Base-by-base conservation (phyloP, 2,329 filamentous ascomycete genomes). In the Ceratocystis harringtonii region DNA sequence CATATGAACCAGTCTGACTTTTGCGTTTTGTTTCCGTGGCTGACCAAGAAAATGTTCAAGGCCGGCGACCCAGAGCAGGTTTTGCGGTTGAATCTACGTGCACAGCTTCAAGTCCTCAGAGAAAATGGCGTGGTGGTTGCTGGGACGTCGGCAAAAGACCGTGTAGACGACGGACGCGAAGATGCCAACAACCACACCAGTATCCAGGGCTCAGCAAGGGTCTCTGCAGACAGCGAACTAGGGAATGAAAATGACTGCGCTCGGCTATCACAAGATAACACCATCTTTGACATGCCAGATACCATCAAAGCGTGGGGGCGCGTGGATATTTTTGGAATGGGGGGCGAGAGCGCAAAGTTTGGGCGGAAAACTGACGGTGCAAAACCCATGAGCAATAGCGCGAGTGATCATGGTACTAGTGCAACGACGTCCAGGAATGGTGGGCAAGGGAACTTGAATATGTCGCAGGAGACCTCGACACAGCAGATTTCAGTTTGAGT, bases 1-100 rank as follows among this genome's bases (percentile, higher is more conserved):
- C 90, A 95, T 72, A 80, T 95, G 30, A 89, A 82, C 66, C 90
- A 95, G 74, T 88, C 84, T 22, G 90, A 95, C 71, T 95, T 94
- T 70, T 90, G 88, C 44, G 76, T 94, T 28, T 75, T 95, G 25
- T 95, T 95, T 71, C 89, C 89, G 0, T 88, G 85, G 80, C 70
- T 86, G 60, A 84, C 81, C 7, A 81, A 79, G 70, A 79, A 78
- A 69, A 78, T 85, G 7, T 83, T 85, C 69, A 78, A 78, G 1
- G 80, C 80, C 0, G 79, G 81, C 60, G 77, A 82, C 63, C 84
- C 84, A 0, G 83, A 84, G 71, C 77, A 82, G 12, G 79, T 81
- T 0, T 72, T 87, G 62, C 77, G 81, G 22, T 75, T 86, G 1
- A 87, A 87, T 68, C 74, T 82, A 3, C 76, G 84, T 1, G 83